Conservation (phyloP, 768 basidiomycete genomes). For the Cyclocybe aegerita region DNA sequence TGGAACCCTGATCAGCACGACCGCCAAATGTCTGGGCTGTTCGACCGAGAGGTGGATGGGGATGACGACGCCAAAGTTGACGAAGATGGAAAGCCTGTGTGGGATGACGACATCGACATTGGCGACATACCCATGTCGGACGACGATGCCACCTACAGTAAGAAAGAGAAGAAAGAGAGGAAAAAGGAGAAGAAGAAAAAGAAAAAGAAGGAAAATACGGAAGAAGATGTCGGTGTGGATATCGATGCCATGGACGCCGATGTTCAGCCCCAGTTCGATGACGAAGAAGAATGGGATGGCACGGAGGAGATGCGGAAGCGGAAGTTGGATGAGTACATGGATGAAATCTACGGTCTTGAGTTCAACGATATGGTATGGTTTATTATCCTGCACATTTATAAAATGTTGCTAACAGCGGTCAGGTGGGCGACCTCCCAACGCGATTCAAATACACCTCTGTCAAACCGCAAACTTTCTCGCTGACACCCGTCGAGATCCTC, state of each 20-base stretch:
- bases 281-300: constrained; percentile 77
- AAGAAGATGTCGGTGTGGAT: constrained; percentile 57
- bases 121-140: constrained; percentile 52
- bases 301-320: constrained; percentile 90
- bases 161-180: constrained; percentile 9
- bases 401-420: constrained; percentile 1
- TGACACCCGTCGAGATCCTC: constrained; percentile 84
- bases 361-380: constrained; percentile 89
- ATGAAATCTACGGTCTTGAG: constrained; percentile 86
- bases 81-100: constrained; percentile 71
- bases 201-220: constrained; percentile 51
- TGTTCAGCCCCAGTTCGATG: constrained; percentile 26
- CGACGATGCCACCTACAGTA: constrained; percentile 25
- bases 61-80: constrained; percentile 36
- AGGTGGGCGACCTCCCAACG: constrained; percentile 90
- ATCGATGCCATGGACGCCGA: constrained; percentile 54
- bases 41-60: constrained; percentile 28
- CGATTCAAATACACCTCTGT: constrained; percentile 90
- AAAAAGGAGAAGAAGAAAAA: constrained; percentile 39
- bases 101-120: constrained; percentile 90
- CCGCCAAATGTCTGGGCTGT: constrained; percentile 74
- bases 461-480: constrained; percentile 57
- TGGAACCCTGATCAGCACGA: constrained; percentile 91
- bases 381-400: constrained; percentile 1
- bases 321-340: constrained; percentile 85